Base-by-base conservation (phyloP, 495 filamentous ascomycete species). In the Diplogelasinospora grovesii region DNA sequence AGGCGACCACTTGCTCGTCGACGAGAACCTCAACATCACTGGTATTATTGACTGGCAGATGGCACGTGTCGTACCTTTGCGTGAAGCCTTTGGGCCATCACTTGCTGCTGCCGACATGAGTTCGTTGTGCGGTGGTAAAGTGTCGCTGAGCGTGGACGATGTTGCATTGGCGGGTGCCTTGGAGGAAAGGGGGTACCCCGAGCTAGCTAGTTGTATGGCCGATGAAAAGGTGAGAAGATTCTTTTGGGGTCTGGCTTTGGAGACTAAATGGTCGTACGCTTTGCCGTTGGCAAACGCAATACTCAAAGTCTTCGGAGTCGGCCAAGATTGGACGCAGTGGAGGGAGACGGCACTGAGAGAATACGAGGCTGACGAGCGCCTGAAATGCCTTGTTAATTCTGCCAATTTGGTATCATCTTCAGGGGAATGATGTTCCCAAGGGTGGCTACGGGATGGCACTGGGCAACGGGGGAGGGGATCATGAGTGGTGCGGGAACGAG, bases 11-110 rank as follows among this genome's bases (percentile, higher is more conserved):
- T 11, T 43, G 14, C 21, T 43, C 4, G 31, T 43, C 7, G 40
- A 35, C 40, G 30, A 36, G 6, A 24, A 43, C 30, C 8, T 20
- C 13, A 43, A 43, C 22, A 21, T 43, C 31, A 36, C 24, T 2
- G 40, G 40, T 9, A 35, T 43, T 10, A 43, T 43, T n/a, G 40
- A 43, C 40, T 43, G 40, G 30, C 40, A 43, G 32, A 26, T 43
- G 22, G 30, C 40, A 22, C 40, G 40, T 11, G 31, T 43, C 5
- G 40, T 43, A 2, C 40, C 40, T 4, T 16, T 13, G 10, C n/a
- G 22, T 0, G 40, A 43, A 16, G 40, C 40, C 6, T 43, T 43
- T 27, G 40, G 20, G 11, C 22, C 22, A 16, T 43, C 40, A 6
- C 30, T 36, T 27, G 30, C 36, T 14, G 9, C 40, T 7, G 29